phyloP scores from a whole-genome alignment of 169 alveolate species.

The Perkinsus chesapeaki region DNA sequence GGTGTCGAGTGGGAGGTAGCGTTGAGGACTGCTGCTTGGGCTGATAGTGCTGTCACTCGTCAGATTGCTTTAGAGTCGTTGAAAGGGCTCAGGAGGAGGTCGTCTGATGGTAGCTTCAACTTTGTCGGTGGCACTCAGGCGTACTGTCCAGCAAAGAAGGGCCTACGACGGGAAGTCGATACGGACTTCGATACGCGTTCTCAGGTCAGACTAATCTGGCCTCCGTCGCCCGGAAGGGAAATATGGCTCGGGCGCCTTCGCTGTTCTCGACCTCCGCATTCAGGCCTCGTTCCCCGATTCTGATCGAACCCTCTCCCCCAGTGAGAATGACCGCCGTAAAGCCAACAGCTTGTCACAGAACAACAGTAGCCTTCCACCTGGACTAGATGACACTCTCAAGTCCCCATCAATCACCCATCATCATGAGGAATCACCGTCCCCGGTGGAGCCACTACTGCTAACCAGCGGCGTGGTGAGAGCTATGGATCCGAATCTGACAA shows the following conservation, averaged over 20 bases:
- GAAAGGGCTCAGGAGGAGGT: not conserved
- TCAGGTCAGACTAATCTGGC: not conserved
- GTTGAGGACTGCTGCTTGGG: not conserved
- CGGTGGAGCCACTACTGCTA: not conserved
- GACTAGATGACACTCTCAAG: not conserved
- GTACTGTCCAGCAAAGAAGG: not conserved
- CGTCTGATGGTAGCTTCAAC: not conserved
- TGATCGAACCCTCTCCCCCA: not conserved
- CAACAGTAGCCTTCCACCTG: not conserved
- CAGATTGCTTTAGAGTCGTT: not conserved
- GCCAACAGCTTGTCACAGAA: not conserved
- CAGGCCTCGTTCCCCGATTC: too few relatives aligned
- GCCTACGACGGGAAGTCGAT: not conserved
- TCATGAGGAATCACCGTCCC: not conserved
- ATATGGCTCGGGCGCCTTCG: too few relatives aligned
- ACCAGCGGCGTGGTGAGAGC: not conserved
- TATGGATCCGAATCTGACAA: not conserved
- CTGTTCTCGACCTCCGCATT: too few relatives aligned
- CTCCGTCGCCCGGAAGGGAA: too few relatives aligned
- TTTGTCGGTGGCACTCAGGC: not conserved
- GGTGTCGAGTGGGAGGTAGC: not conserved
- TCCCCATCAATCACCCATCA: not conserved
- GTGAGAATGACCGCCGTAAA: not conserved
- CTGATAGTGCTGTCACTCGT: not conserved
- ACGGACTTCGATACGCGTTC: not conserved